These are phyloP conservation scores for Karstenula rhodostoma DNA, from an alignment of 2,329 filamentous ascomycete species.

Conservation along the genomic window DNA sequence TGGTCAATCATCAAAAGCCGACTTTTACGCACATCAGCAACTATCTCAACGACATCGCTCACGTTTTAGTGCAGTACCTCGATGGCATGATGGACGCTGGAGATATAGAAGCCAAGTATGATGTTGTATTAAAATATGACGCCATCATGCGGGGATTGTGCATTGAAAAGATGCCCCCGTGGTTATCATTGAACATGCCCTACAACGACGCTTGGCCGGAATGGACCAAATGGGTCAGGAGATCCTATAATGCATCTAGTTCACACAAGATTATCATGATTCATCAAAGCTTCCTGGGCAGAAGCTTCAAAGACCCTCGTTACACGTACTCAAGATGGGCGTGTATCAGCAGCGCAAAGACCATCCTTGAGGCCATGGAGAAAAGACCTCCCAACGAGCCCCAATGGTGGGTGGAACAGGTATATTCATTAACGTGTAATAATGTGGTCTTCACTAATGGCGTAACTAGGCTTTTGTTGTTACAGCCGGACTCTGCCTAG, in stretches of 20 bases:
- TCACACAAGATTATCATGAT: conserved; percentile 59
- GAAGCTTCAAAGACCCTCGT: conserved; percentile 53
- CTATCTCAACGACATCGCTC: conserved; percentile 50
- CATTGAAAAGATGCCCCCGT: conserved; percentile 46
- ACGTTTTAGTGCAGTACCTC: conserved; percentile 49
- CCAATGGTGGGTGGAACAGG: conserved; percentile 53
- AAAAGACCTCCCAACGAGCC: conserved; percentile 49
- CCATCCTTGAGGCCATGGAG: conserved; percentile 51
- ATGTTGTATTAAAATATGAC: conserved; percentile 52
- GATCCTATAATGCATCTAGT: conserved; percentile 49
- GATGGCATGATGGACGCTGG: conserved; percentile 48
- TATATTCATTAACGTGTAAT: conserved; percentile 1
- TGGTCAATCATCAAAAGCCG: conserved; percentile 34
- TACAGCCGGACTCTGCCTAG: conserved; percentile 39
- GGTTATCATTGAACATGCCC: conserved; percentile 43
- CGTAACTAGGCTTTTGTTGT: conserved; percentile 35
- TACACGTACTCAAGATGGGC: conserved; percentile 55
- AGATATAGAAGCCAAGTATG: conserved; percentile 48
- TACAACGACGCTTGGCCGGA: conserved; percentile 50
- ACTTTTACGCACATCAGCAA: conserved; percentile 37
- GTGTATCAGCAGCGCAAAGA: conserved; percentile 52
- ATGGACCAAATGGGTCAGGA: conserved; percentile 53
- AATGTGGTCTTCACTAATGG: not conserved
- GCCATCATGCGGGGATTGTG: conserved; percentile 47
- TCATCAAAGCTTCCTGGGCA: conserved; percentile 53